These are phyloP conservation scores for Pulveroboletus sp. DNA, from an alignment of 768 basidiomycete genomes.

Conservation along the genomic window DNA sequence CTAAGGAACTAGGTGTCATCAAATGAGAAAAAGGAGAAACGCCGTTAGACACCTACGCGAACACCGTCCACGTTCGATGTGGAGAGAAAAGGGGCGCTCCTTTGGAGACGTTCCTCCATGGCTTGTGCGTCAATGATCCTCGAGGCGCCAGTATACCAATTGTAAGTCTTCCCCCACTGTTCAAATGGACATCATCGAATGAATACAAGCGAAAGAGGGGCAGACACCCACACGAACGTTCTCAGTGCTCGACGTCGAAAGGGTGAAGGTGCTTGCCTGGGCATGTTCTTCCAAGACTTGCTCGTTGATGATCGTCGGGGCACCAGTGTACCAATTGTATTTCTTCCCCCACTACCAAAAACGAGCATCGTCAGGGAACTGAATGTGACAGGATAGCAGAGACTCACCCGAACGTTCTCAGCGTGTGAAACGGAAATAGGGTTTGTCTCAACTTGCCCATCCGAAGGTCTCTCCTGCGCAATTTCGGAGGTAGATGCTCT, in stretches of 20 bases:
- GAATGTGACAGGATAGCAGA: not conserved
- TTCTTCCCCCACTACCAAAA: not conserved
- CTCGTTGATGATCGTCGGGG: not conserved
- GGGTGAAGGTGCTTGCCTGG: not conserved
- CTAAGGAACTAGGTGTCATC: too few species aligned
- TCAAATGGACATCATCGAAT: not conserved
- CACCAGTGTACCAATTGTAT: not conserved
- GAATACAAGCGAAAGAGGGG: too few species aligned
- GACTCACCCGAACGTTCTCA: not conserved
- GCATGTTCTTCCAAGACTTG: not conserved
- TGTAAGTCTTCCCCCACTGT: not conserved
- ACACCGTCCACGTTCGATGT: too few species aligned
- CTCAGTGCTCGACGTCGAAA: not conserved
- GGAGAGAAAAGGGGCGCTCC: not conserved
- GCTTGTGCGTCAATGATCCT: not conserved
- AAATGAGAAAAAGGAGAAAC: too few species aligned
- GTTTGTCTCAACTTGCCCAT: not conserved
- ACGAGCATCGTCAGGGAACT: not conserved
- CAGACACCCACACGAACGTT: too few species aligned
- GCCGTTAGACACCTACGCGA: too few species aligned
- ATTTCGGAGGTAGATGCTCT: not conserved
- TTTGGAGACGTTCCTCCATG: not conserved
- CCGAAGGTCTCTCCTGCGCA: not conserved
- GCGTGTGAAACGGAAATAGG: not conserved
- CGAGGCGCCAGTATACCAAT: not conserved